These are phyloP conservation scores for Blastobotrys aristatus DNA, from an alignment of 1,139 yeast genomes.

Conservation along the genomic window DNA sequence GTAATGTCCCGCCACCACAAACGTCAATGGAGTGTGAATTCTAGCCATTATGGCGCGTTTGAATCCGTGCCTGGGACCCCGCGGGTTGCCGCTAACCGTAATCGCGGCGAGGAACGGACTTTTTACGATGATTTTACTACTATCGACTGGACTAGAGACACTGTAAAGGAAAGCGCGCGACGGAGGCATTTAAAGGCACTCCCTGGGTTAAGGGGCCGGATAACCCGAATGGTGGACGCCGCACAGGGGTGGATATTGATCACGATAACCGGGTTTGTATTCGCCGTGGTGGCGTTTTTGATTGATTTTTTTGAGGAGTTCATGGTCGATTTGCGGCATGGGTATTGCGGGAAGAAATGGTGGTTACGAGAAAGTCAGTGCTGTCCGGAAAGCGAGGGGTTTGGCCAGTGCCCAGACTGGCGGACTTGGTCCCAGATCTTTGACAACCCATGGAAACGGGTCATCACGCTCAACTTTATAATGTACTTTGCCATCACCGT, in stretches of 20 bases:
- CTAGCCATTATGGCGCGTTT: neutral
- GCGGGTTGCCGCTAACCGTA: neutral
- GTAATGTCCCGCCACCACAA: constrained; percentile 1
- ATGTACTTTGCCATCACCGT: constrained; percentile 41
- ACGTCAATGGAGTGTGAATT: neutral
- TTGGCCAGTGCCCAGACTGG: constrained; percentile 41
- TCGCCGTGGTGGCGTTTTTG: constrained; percentile 48
- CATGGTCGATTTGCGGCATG: constrained; percentile 51
- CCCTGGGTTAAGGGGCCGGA: constrained; percentile 36
- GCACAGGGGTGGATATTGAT: constrained; percentile 49
- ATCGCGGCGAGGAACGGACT: constrained; percentile 2
- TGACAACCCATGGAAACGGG: neutral
- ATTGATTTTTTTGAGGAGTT: constrained; percentile 49
- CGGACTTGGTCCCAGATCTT: constrained; percentile 41
- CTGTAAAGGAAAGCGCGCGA: constrained; percentile 44
- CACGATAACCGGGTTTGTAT: constrained; percentile 44
- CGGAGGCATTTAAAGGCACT: constrained; percentile 39
- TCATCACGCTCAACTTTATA: constrained; percentile 24
- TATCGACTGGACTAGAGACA: constrained; percentile 62
- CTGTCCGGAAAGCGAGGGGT: constrained; percentile 31
- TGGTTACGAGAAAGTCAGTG: constrained; percentile 45
- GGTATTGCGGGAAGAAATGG: constrained; percentile 50
- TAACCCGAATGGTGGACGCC: constrained; percentile 33
- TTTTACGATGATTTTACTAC: constrained; percentile 60
- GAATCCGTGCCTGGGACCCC: neutral